These are phyloP conservation scores for Psilocybe sp. DNA, from an alignment of 768 basidiomycete species.

Conservation along the genomic window DNA sequence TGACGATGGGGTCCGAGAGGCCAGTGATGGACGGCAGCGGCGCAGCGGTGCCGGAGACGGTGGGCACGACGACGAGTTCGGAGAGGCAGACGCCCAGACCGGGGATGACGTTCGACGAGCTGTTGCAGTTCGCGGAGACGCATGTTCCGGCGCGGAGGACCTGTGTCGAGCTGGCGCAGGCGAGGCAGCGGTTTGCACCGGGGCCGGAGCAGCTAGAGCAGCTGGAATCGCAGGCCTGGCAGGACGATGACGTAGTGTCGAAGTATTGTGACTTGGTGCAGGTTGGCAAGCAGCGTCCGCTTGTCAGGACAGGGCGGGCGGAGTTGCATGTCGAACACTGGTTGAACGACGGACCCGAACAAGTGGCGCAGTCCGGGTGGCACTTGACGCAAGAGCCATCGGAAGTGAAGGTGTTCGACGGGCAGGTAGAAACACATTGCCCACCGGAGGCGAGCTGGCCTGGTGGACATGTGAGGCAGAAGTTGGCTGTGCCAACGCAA, in stretches of 20 bases:
- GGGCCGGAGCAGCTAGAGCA: conserved; percentile 78
- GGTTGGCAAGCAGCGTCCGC: conserved; percentile 75
- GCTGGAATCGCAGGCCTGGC: conserved; percentile 69
- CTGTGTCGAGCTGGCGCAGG: conserved; percentile 62
- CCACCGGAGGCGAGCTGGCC: conserved; percentile 68
- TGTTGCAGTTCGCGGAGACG: conserved; percentile 57
- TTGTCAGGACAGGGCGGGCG: conserved; percentile 66
- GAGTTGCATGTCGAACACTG: conserved; percentile 75
- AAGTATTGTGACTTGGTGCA: conserved; percentile 74
- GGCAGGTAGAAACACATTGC: conserved; percentile 74
- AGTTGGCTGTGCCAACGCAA: conserved; percentile 63
- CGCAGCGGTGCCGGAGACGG: conserved; percentile 42
- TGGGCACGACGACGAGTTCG: conserved; percentile 58
- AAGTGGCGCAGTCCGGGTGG: conserved; percentile 84
- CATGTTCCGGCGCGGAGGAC: conserved; percentile 69
- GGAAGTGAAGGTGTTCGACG: conserved; percentile 65
- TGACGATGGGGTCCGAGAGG: conserved; percentile 46
- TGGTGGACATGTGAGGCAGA: conserved; percentile 72
- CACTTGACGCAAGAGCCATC: conserved; percentile 69
- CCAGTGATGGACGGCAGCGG: conserved; percentile 60
- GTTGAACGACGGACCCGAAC: conserved; percentile 74
- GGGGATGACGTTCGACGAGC: conserved; percentile 52
- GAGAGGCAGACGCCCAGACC: conserved; percentile 79
- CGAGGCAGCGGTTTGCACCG: conserved; percentile 66
- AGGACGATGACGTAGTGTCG: conserved; percentile 59